Conservation (phyloP, 768 basidiomycete genomes). For the Serendipita vermifera region DNA sequence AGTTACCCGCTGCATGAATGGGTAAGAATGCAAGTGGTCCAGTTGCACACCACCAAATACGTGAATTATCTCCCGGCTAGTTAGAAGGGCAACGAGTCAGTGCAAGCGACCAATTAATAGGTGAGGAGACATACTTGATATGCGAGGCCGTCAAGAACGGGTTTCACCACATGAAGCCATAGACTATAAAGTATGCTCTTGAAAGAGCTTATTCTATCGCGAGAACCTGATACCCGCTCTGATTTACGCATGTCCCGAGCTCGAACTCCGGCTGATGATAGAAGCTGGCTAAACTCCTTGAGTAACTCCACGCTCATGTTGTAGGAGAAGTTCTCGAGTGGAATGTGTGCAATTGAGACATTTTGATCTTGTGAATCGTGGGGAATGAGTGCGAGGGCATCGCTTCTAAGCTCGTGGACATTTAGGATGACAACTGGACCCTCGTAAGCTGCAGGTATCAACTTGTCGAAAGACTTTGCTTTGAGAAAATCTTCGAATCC, state of each 20-base stretch:
- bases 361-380: background rate
- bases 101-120: background rate
- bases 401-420: slow-evolving; percentile 10
- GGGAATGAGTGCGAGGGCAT: slow-evolving; percentile 11
- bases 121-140: background rate
- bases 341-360: background rate
- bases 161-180: slow-evolving; percentile 10
- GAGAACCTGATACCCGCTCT: background rate
- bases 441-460: slow-evolving; percentile 3
- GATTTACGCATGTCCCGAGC: background rate
- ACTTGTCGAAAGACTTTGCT: background rate
- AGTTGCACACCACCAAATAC: slow-evolving; percentile 12
- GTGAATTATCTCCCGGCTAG: background rate
- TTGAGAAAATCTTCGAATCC: slow-evolving; percentile 9
- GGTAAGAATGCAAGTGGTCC: slow-evolving; percentile 6
- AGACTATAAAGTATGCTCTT: background rate
- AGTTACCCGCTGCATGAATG: slow-evolving; percentile 11
- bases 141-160: slow-evolving; percentile 4
- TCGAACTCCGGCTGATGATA: background rate
- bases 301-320: background rate
- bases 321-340: background rate
- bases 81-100: background rate
- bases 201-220: background rate
- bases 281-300: background rate
- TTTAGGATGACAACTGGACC: slow-evolving; percentile 12